Base-by-base conservation (phyloP, 495 filamentous ascomycete genomes). In the Neurospora sp. region DNA sequence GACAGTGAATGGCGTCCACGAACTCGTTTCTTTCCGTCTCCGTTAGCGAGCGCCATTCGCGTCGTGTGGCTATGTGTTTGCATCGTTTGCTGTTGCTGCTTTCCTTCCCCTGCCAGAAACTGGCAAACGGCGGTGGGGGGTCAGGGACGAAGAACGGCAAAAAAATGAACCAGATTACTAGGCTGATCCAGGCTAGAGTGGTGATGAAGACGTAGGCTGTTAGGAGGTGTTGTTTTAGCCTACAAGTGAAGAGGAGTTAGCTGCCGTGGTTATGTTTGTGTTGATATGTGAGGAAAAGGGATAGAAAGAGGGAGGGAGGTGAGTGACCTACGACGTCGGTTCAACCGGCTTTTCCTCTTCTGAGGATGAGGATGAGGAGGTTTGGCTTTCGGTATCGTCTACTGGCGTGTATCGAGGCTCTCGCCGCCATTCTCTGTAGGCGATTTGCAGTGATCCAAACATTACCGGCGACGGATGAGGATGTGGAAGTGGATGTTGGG, bases 1-100 rank as follows among this genome's bases (percentile, higher is more conserved):
- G 70, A 24, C 70, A 71, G 13, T 71, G 43, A 8, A 71, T 71
- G 13, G 70, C 70, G 10, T 66, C 38, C 37, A 71, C 70, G 19
- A 71, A 71, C 15, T 71, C 24, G n/a, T 19, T 43, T 5, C 40
- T 45, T 0, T 71, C 70, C 3, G 21, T 34, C 7, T 15, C 21
- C 7, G 39, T 71, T 0, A 71, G 4, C 1, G 70, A 48, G 2
- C 70, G 70, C 70, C 70, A 71, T 45, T 71, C 70, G 13, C 70
- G 70, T 6, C 70, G 24, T 11, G 34, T 54, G 21, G 70, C 39
- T 0, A 37, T 7, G 38, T 59, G 13, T n/a, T 66, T 71, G 39
- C 70, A 71, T 62, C 0, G 48, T 21, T 31, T 59, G 13, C 4
- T 34, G 54, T 34, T 62, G 1, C 2, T 62, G 54, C 3, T 4